phyloP scores from a whole-genome alignment of 164 flowering plant species.

The Tinospora cordifolia region DNA sequence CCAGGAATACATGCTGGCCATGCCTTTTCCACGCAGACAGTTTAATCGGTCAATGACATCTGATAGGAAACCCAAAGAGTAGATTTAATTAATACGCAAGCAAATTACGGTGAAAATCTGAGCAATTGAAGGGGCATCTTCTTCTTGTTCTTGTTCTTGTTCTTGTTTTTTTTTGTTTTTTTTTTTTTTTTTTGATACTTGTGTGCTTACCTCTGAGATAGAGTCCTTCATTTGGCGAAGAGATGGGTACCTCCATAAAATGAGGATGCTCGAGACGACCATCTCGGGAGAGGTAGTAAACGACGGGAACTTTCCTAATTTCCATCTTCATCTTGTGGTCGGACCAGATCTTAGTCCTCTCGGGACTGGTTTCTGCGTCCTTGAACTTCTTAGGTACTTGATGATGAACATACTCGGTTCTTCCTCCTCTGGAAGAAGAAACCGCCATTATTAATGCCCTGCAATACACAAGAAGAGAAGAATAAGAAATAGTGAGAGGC shows the following conservation, averaged over 20 bases:
- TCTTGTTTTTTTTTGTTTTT: no score
- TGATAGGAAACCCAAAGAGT: slow-evolving; percentile 18
- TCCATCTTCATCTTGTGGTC: slow-evolving; percentile 23
- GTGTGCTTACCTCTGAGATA: slow-evolving; percentile 46
- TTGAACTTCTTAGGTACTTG: slow-evolving; percentile 18
- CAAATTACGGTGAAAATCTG: neutral
- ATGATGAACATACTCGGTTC: slow-evolving; percentile 12
- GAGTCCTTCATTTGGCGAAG: slow-evolving; percentile 69
- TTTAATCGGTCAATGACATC: slow-evolving; percentile 78
- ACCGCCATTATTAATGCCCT: slow-evolving; percentile 26
- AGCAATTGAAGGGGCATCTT: no score
- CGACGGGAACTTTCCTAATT: slow-evolving; percentile 51
- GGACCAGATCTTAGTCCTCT: slow-evolving; percentile 34
- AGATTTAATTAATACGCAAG: neutral
- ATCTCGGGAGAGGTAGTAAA: slow-evolving; percentile 71
- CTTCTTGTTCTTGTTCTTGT: no score
- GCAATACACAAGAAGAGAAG: neutral
- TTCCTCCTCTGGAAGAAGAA: slow-evolving; percentile 21
- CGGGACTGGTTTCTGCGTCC: slow-evolving; percentile 27
- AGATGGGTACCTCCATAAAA: slow-evolving; percentile 86
- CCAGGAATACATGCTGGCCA: slow-evolving; percentile 83
- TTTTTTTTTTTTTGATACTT: no score
- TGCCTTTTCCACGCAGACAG: slow-evolving; percentile 68
- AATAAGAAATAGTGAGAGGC: neutral
- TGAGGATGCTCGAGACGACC: slow-evolving; percentile 96